Percentiles rank a stretch among this genome's conserved stretches.
phyloP scores from a whole-genome alignment of 2,329 filamentous ascomycete species.

The Macrophomina tecta region DNA sequence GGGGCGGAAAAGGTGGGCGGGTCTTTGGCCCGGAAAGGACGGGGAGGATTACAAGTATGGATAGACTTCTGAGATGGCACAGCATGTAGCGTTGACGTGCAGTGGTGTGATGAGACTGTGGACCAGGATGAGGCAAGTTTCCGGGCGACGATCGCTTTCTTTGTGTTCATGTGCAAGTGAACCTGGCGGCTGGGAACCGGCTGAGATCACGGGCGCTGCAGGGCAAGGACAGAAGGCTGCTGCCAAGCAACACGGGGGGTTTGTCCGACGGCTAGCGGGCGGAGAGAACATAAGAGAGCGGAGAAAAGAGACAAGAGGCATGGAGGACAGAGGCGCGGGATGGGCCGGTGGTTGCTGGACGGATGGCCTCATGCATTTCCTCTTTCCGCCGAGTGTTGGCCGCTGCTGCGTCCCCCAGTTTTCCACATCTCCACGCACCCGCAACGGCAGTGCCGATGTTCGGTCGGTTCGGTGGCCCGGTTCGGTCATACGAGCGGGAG shows the following conservation, averaged over 20 bases:
- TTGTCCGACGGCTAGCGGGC: not conserved
- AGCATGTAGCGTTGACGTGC: conserved; percentile 3
- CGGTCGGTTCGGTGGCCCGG: not conserved
- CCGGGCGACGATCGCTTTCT: not conserved
- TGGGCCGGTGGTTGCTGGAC: too few species aligned
- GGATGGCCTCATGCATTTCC: not conserved
- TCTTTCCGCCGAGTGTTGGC: conserved; percentile 4
- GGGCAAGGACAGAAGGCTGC: not conserved
- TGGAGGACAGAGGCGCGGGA: not conserved
- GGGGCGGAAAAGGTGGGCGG: not conserved
- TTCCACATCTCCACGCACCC: not conserved
- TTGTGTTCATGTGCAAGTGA: not conserved
- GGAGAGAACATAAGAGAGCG: not conserved
- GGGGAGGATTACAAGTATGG: conserved; percentile 21
- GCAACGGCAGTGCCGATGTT: too few species aligned
- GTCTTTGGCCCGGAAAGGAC: not conserved
- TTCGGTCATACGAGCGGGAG: conserved; percentile 14
- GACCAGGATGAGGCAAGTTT: not conserved
- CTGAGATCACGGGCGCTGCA: not conserved
- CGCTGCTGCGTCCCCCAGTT: not conserved
- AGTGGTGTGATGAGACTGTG: conserved; percentile 2
- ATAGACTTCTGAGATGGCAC: conserved; percentile 20
- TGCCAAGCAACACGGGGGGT: not conserved
- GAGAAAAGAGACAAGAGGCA: not conserved
- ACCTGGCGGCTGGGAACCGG: not conserved